A percentile compares a stretch with the other conserved stretches of the same genome.
Conservation (phyloP, 331 rosid genomes). For the Malus hybrid region DNA sequence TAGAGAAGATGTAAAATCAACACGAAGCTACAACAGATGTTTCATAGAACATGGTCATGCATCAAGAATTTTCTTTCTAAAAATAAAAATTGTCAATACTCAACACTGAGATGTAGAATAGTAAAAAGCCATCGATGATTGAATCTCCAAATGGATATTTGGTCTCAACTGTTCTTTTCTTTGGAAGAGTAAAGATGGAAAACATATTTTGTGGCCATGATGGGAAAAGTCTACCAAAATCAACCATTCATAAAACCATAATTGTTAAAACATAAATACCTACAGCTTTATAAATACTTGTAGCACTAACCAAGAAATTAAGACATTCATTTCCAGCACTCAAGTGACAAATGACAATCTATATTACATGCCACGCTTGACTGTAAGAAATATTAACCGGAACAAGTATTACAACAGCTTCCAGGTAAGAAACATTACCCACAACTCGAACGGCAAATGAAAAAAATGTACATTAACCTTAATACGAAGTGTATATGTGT, state of each 20-base stretch:
- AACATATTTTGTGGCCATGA: not conserved
- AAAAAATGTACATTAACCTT: not conserved
- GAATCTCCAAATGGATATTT: not conserved
- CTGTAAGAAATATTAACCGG: not conserved
- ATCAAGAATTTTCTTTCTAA: not conserved
- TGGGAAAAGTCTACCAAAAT: not conserved
- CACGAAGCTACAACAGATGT: not conserved
- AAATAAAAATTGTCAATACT: not conserved
- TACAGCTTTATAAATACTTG: not conserved
- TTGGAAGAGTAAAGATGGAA: not conserved
- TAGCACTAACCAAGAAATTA: not conserved
- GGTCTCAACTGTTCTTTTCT: not conserved
- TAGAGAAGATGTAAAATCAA: not conserved
- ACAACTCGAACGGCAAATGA: not conserved
- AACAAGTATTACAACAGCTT: not conserved
- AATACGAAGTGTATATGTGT: not conserved
- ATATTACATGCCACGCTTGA: not conserved
- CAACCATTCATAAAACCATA: not conserved
- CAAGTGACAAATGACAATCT: not conserved
- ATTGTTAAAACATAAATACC: not conserved
- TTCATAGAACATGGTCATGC: not conserved
- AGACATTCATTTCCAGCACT: conserved; percentile 1
- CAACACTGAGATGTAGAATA: not conserved
- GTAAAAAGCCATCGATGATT: not conserved
- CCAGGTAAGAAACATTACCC: not conserved